Percentiles rank a stretch among this genome's conserved stretches.
phyloP scores from a whole-genome alignment of 805 yeast genomes.

The Spathaspora arborariae region DNA sequence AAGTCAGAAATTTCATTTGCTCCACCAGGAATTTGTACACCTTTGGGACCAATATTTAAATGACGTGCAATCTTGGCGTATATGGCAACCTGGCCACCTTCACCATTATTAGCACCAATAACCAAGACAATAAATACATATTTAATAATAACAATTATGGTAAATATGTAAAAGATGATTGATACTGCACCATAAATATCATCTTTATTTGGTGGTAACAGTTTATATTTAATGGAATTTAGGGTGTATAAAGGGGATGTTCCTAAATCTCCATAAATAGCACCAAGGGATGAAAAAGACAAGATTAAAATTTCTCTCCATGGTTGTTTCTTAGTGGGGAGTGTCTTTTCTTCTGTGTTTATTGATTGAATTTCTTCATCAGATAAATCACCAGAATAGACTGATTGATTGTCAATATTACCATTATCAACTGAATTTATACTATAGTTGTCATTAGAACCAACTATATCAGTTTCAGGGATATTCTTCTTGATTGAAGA shows the following conservation, averaged over 20 bases:
- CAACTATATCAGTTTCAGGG: background rate
- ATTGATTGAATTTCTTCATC: slow-evolving; percentile 2
- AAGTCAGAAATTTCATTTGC: slow-evolving; percentile 26
- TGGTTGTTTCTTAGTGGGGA: slow-evolving; percentile 10
- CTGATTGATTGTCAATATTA: background rate
- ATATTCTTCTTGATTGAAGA: slow-evolving; percentile 1
- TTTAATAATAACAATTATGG: slow-evolving; percentile 49
- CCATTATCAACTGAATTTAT: background rate
- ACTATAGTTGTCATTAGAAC: slow-evolving; percentile 4
- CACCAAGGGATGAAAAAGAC: slow-evolving; percentile 50
- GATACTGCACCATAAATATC: slow-evolving; percentile 51
- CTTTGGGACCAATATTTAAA: slow-evolving; percentile 44
- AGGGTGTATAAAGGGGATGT: slow-evolving; percentile 56
- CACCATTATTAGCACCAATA: slow-evolving; percentile 55
- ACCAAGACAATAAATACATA: slow-evolving; percentile 46
- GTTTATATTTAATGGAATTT: slow-evolving; percentile 27
- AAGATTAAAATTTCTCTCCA: slow-evolving; percentile 23
- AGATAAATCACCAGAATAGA: slow-evolving; percentile 5
- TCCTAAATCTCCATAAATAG: slow-evolving; percentile 63
- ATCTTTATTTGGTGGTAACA: slow-evolving; percentile 27
- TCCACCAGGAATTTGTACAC: slow-evolving; percentile 44
- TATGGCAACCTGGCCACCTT: slow-evolving; percentile 65
- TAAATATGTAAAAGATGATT: slow-evolving; percentile 51
- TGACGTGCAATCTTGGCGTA: slow-evolving; percentile 53
- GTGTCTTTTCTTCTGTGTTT: slow-evolving; percentile 3